Conservation (phyloP, 768 basidiomycete genomes). For the Tulasnella sp. region DNA sequence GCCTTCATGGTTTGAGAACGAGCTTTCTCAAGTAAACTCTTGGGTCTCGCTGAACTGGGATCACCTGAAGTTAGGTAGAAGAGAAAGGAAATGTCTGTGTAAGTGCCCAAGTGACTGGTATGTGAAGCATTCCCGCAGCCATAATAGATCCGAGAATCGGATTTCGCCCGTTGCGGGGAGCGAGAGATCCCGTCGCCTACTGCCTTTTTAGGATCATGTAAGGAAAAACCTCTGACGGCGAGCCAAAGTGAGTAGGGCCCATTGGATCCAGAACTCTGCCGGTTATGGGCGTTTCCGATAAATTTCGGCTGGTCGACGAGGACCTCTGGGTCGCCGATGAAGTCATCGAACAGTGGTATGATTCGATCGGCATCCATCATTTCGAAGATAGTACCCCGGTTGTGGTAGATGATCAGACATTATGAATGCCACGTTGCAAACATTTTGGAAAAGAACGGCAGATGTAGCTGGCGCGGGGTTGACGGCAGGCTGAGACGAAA, state of each 20-base stretch:
- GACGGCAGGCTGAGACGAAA: not conserved
- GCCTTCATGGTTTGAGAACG: constrained; percentile 51
- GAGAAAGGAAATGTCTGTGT: not conserved
- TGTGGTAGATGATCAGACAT: not conserved
- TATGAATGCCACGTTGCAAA: not conserved
- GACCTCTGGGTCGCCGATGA: not conserved
- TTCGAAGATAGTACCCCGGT: not conserved
- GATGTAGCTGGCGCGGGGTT: not conserved
- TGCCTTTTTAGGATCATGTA: not conserved
- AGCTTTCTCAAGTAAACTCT: constrained; percentile 68
- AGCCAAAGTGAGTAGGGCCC: not conserved
- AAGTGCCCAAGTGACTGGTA: not conserved
- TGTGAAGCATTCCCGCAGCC: not conserved
- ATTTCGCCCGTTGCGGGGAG: not conserved
- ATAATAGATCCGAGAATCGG: not conserved
- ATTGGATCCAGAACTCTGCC: not conserved
- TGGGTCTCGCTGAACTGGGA: constrained; percentile 31
- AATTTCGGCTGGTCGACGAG: not conserved
- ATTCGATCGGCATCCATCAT: not conserved
- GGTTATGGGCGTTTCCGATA: not conserved
- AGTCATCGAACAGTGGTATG: not conserved
- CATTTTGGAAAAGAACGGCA: not conserved
- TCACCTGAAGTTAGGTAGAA: not conserved
- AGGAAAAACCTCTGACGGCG: not conserved
- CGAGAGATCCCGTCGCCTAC: not conserved